These are phyloP conservation scores for Comarum palustre DNA, from an alignment of 306 rosid genomes.

Conservation along the genomic window DNA sequence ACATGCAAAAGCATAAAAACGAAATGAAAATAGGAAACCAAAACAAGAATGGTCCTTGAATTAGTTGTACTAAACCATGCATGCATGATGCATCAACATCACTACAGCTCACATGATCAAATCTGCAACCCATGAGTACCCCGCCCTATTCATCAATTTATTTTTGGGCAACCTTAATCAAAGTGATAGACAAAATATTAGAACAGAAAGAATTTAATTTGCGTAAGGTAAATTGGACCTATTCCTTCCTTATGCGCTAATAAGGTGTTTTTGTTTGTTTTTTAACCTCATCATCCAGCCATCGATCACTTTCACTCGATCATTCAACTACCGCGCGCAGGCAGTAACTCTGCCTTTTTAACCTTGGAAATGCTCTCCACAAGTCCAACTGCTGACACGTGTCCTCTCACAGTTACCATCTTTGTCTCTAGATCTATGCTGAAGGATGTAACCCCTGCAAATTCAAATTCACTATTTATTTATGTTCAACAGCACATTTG, in stretches of 20 bases:
- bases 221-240: neutral
- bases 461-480: neutral
- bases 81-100: conserved; percentile 7
- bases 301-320: neutral
- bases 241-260: neutral
- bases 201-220: neutral
- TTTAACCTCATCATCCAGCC: neutral
- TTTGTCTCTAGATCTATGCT: conserved; percentile 77
- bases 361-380: conserved; percentile 86
- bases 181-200: neutral
- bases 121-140: neutral
- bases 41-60: neutral
- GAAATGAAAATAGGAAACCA: neutral
- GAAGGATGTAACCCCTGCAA: conserved; percentile 84
- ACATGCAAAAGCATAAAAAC: no score
- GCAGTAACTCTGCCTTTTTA: conserved; percentile 77
- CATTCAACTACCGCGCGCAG: conserved; percentile 12
- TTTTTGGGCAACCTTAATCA: neutral
- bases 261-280: neutral
- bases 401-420: conserved; percentile 93
- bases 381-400: conserved; percentile 65
- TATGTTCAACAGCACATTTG: neutral
- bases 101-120: neutral
- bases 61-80: conserved; percentile 4
- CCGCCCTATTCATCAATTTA: neutral